A percentile compares a stretch with the other conserved stretches of the same genome.
phyloP scores from a whole-genome alignment of 129 eudicot genomes.

The Saussurea involucrata region DNA sequence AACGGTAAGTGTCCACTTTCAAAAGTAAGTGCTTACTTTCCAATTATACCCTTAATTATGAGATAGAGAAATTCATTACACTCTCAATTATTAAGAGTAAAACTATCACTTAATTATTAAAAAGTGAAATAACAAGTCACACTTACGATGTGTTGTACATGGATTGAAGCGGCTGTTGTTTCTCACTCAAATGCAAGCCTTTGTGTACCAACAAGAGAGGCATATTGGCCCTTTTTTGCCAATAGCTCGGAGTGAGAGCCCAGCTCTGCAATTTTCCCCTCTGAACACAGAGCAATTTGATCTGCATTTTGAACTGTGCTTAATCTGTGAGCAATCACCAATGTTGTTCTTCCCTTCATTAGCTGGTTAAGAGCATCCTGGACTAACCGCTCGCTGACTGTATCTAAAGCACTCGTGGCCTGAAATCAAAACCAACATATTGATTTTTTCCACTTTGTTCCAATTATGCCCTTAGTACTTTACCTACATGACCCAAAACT shows the following conservation, averaged over 20 bases:
- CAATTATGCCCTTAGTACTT: no score
- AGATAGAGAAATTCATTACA: no score
- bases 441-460: no score
- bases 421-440: conserved; percentile 26
- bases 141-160: neutral
- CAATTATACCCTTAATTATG: no score
- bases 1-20: no score
- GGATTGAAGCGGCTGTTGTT: neutral
- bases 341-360: conserved; percentile 95
- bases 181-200: conserved; percentile 92
- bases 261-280: conserved; percentile 79
- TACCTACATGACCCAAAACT: no score
- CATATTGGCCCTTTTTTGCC: conserved; percentile 63
- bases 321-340: conserved; percentile 95
- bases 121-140: neutral
- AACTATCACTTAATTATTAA: no score
- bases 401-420: conserved; percentile 99
- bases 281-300: conserved; percentile 90
- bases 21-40: no score
- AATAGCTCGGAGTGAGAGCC: conserved; percentile 82
- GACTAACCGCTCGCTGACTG: conserved; percentile 85
- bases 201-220: conserved; percentile 83
- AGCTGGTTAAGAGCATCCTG: conserved; percentile 85
- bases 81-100: no score
- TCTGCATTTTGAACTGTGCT: conserved; percentile 97